A percentile compares a stretch with the other conserved stretches of the same genome.
Conservation (phyloP, 495 filamentous ascomycete genomes). For the Trichoderma parareesei region DNA sequence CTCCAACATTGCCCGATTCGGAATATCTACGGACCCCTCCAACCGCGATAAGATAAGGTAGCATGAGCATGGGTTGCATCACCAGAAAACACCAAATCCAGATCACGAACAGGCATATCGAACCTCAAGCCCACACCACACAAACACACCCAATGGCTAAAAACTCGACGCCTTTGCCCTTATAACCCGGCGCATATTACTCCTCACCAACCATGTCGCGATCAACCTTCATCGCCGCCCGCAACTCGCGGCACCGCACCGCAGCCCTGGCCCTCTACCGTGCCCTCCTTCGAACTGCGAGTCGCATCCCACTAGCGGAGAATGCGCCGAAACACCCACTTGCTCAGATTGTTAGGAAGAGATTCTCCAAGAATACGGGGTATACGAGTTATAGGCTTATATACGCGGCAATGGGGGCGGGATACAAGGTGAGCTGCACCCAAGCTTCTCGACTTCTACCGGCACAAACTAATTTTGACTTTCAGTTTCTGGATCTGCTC, state of each 20-base stretch:
- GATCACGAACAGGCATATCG: neutral
- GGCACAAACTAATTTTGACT: neutral
- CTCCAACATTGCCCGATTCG: neutral
- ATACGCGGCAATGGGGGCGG: slow-evolving; percentile 43
- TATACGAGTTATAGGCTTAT: slow-evolving; percentile 45
- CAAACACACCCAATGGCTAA: neutral
- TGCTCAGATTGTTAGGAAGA: slow-evolving; percentile 31
- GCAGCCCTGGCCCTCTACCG: slow-evolving; percentile 62
- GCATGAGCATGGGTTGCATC: neutral
- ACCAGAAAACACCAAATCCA: neutral
- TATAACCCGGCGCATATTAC: neutral
- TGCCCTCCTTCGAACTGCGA: slow-evolving; percentile 54
- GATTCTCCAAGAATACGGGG: slow-evolving; percentile 46
- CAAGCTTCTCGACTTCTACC: slow-evolving; percentile 12
- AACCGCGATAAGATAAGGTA: neutral
- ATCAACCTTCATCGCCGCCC: slow-evolving; percentile 34
- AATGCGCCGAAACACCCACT: slow-evolving; percentile 22
- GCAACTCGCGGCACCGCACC: slow-evolving; percentile 45
- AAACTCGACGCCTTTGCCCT: neutral
- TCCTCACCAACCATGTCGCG: neutral
- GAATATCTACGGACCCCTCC: slow-evolving; percentile 7
- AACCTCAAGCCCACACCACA: neutral
- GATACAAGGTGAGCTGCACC: slow-evolving; percentile 45
- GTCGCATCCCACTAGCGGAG: slow-evolving; percentile 27
- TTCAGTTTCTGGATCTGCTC: slow-evolving; percentile 11